Base-by-base conservation (phyloP, 441 rosid species). In the Biscutella laevigata region DNA sequence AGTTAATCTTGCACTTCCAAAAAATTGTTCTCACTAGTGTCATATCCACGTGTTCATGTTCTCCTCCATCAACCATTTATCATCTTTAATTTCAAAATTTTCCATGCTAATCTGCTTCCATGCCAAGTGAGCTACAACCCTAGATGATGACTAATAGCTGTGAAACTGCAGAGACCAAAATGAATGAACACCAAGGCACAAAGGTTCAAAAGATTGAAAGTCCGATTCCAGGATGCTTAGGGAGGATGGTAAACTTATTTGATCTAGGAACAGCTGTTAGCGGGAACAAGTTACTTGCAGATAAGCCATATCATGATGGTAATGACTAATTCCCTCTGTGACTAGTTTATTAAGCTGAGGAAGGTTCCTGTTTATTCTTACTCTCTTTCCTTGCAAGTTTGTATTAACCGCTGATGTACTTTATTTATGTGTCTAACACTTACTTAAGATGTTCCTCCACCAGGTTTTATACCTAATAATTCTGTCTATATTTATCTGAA, bases 201-300 rank as follows among this genome's bases (percentile, higher is more conserved):
- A 82, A 77, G 57, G 73, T 61, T 52, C 81, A 66, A 15, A 67
- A 69, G 44, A 51, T 66, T 19, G 90, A 84, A 47, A 80, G 68
- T 51, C 77, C 68, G 5, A 57, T 77, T 69, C 82, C 94, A 36
- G 94, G 98, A 74, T 88, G 91, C 72, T 72, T 91, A 59, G 96
- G 88, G 34, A 79, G 83, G 49, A 85, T 85, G 91, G 91, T 80
- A 13, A 91, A 80, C 76, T 71, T 88, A 45, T 82, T 88, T 64
- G 91, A 88, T 68, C 66, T 80, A 57, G 74, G 75, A 64, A 63
- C 81, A 0, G 84, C 81, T 26, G 69, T 74, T 36, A 43, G 71
- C 34, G 80, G 82, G 61, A 88, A 83, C 67, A 74, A 71, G 81
- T 66, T 83, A 59, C 95, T 91, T n/a, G 77, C 79, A 0, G 88